These are phyloP conservation scores for Didymellaceae sp. DNA, from an alignment of 2,329 filamentous ascomycete species.

Conservation along the genomic window DNA sequence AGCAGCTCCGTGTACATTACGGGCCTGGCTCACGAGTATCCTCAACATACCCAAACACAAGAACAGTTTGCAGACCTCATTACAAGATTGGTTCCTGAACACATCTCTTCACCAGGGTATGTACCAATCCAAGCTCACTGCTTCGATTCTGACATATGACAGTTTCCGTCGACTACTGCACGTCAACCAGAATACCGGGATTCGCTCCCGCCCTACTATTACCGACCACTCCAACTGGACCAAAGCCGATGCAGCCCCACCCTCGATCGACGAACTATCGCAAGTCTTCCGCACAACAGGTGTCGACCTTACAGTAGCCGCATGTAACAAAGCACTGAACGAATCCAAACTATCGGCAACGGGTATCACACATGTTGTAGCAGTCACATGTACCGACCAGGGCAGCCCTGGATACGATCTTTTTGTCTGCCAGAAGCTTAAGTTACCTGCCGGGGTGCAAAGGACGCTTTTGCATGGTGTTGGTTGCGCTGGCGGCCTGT, in stretches of 20 bases:
- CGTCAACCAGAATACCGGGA: slow-evolving; percentile 25
- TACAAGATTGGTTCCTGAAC: slow-evolving; percentile 18
- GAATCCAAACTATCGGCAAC: slow-evolving; percentile 32
- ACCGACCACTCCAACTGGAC: slow-evolving; percentile 16
- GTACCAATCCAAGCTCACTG: neutral
- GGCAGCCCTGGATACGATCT: slow-evolving; percentile 50
- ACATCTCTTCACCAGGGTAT: slow-evolving; percentile 19
- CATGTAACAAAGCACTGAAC: slow-evolving; percentile 42
- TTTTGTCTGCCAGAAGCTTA: slow-evolving; percentile 44
- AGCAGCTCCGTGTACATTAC: slow-evolving; percentile 20
- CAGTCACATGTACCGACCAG: slow-evolving; percentile 48
- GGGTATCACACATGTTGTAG: slow-evolving; percentile 49
- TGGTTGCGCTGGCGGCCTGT: slow-evolving; percentile 50
- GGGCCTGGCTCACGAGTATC: slow-evolving; percentile 30
- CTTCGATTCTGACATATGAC: neutral
- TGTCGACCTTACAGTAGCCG: slow-evolving; percentile 38
- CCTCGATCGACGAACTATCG: slow-evolving; percentile 35
- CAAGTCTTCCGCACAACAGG: slow-evolving; percentile 37
- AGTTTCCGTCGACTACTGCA: slow-evolving; percentile 26
- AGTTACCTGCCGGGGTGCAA: slow-evolving; percentile 38
- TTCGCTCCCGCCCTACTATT: slow-evolving; percentile 20
- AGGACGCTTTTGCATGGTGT: slow-evolving; percentile 47
- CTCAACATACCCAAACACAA: slow-evolving; percentile 17
- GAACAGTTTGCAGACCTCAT: slow-evolving; percentile 21
- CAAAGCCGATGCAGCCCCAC: slow-evolving; percentile 19